Percentiles rank a stretch among this genome's conserved stretches.
Conservation (phyloP, 2,329 filamentous ascomycete species). For the Alternaria solani region DNA sequence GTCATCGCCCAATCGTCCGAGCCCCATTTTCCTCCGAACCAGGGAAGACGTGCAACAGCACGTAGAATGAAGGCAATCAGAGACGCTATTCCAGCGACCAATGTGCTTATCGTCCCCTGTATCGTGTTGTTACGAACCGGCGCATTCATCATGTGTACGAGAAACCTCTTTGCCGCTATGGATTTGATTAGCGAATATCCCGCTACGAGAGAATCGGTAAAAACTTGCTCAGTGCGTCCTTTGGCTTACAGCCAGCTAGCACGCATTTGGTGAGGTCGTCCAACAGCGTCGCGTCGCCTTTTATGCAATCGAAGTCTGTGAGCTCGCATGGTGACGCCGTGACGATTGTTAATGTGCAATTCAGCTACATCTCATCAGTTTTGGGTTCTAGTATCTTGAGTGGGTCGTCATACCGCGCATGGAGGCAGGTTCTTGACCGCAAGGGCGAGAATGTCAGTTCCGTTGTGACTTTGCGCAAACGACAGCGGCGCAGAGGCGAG, state of each 20-base stretch:
- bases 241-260: conserved; percentile 30
- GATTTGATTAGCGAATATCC: background rate
- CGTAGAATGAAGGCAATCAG: conserved; percentile 44
- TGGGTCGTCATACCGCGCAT: conserved; percentile 16
- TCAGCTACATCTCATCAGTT: conserved; percentile 17
- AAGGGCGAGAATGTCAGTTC: conserved; percentile 12
- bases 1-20: conserved; percentile 52
- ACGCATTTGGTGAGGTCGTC: conserved; percentile 31
- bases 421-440: conserved; percentile 18
- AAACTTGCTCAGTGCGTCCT: conserved; percentile 36
- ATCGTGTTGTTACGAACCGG: conserved; percentile 49
- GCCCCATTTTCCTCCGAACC: conserved; percentile 49
- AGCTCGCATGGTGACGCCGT: conserved; percentile 33
- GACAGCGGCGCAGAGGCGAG: conserved; percentile 7
- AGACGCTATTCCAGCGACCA: conserved; percentile 47
- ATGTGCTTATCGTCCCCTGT: conserved; percentile 45
- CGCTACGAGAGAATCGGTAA: background rate
- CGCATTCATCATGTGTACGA: conserved; percentile 34
- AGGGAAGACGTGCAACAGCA: conserved; percentile 46
- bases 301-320: conserved; percentile 36
- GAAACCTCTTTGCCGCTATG: conserved; percentile 51
- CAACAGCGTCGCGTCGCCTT: conserved; percentile 25
- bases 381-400: background rate
- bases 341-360: conserved; percentile 32
- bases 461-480: conserved; percentile 15